phyloP scores from a whole-genome alignment of 306 rosid species.

The Cucumis hystrix region DNA sequence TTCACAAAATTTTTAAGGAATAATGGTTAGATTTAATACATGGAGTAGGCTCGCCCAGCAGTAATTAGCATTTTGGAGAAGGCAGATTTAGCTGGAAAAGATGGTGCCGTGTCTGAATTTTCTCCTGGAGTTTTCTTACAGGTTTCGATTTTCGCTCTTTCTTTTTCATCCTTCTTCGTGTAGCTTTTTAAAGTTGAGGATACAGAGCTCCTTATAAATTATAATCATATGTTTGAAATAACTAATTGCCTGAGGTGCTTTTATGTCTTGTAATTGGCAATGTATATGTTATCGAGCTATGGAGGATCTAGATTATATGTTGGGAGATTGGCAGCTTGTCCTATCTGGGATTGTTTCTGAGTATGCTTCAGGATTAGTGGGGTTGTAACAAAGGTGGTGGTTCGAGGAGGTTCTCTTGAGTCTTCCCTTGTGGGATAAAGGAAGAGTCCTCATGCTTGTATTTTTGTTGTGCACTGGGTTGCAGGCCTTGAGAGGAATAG shows the following conservation, averaged over 20 bases:
- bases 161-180: neutral
- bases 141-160: conserved; percentile 27
- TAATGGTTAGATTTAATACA: conserved; percentile 1
- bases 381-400: neutral
- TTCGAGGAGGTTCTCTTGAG: neutral
- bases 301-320: neutral
- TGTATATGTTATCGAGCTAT: neutral
- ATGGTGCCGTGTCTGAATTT: conserved; percentile 70
- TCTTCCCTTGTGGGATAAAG: neutral
- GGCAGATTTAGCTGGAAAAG: conserved; percentile 74
- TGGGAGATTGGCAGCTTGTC: neutral
- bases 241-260: neutral
- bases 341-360: no score
- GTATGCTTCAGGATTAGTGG: neutral
- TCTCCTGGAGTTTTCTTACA: conserved; percentile 90
- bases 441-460: neutral
- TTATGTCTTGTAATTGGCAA: neutral
- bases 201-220: neutral
- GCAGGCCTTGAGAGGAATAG: neutral
- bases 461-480: neutral
- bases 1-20: neutral
- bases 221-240: neutral
- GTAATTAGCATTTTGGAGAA: conserved; percentile 49
- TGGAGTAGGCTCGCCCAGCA: conserved; percentile 79
- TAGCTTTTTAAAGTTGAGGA: neutral